Conservation (phyloP, 805 yeast genomes). For the Wickerhamiella musiphila region DNA sequence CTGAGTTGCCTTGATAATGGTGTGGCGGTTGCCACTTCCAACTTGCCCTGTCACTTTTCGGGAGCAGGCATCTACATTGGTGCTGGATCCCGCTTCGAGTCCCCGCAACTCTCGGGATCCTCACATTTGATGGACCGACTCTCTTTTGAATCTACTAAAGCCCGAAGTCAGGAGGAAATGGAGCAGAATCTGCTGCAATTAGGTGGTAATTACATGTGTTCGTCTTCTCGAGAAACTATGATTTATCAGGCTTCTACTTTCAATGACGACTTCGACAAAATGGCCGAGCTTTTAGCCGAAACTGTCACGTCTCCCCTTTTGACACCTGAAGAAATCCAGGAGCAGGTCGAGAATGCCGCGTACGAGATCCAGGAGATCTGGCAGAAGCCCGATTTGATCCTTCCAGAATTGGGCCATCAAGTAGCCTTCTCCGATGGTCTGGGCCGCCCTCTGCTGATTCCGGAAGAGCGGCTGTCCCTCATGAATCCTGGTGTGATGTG, state of each 20-base stretch:
- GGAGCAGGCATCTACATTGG: slow-evolving; percentile 79
- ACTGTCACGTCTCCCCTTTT: slow-evolving; percentile 60
- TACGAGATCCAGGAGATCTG: slow-evolving; percentile 74
- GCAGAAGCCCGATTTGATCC: slow-evolving; percentile 63
- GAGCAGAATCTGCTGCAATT: slow-evolving; percentile 53
- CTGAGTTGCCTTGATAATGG: slow-evolving; percentile 41
- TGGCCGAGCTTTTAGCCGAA: slow-evolving; percentile 61
- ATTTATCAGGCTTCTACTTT: slow-evolving; percentile 91
- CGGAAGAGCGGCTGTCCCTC: slow-evolving; percentile 42
- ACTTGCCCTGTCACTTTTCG: slow-evolving; percentile 77
- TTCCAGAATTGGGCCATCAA: slow-evolving; percentile 81
- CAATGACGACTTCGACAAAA: slow-evolving; percentile 62
- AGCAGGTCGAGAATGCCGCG: slow-evolving; percentile 52
- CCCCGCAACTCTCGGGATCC: slow-evolving; percentile 41
- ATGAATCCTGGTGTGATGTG: slow-evolving; percentile 37
- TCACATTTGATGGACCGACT: slow-evolving; percentile 74
- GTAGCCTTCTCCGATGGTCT: slow-evolving; percentile 66
- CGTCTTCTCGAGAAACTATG: slow-evolving; percentile 79
- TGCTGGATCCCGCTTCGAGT: slow-evolving; percentile 82
- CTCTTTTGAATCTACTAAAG: slow-evolving; percentile 34
- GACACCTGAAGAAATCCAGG: slow-evolving; percentile 51
- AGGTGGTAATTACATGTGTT: slow-evolving; percentile 91
- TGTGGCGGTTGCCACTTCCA: slow-evolving; percentile 63
- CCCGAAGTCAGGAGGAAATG: slow-evolving; percentile 43
- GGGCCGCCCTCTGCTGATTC: slow-evolving; percentile 77